These are phyloP conservation scores for Fraxinus velutina DNA, from an alignment of 305 asterid genomes.

Conservation along the genomic window DNA sequence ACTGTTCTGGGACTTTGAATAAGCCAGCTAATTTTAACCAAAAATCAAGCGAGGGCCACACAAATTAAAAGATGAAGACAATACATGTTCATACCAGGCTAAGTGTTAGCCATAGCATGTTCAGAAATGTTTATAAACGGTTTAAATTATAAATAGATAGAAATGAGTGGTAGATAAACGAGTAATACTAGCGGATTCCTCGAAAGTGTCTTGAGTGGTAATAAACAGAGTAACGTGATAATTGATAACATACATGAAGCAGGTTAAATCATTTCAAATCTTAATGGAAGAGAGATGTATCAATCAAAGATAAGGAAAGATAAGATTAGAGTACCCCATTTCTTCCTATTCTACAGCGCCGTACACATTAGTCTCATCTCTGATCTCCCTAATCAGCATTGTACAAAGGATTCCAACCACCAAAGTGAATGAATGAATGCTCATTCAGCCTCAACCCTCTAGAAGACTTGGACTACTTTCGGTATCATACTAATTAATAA, in stretches of 20 bases:
- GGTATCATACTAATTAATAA: not conserved
- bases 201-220: too few relatives aligned
- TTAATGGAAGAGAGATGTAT: not conserved
- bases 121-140: not conserved
- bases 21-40: not conserved
- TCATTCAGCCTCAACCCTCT: not conserved
- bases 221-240: too few relatives aligned
- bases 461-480: not conserved
- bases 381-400: not conserved
- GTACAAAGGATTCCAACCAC: not conserved
- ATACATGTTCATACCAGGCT: not conserved
- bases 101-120: not conserved
- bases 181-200: too few relatives aligned
- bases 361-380: not conserved
- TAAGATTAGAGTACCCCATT: too few relatives aligned
- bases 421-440: not conserved
- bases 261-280: not conserved
- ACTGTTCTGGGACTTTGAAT: not conserved
- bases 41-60: not conserved
- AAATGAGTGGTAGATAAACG: too few relatives aligned
- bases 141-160: too few relatives aligned
- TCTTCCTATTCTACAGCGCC: not conserved
- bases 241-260: not conserved
- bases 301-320: not conserved
- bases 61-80: not conserved